Percentiles rank a stretch among this genome's conserved stretches.
Evolutionary conservation across 371 early-diverging fungal species (phyloP).

Genomic region (Lichtheimia ramosa): DNA sequence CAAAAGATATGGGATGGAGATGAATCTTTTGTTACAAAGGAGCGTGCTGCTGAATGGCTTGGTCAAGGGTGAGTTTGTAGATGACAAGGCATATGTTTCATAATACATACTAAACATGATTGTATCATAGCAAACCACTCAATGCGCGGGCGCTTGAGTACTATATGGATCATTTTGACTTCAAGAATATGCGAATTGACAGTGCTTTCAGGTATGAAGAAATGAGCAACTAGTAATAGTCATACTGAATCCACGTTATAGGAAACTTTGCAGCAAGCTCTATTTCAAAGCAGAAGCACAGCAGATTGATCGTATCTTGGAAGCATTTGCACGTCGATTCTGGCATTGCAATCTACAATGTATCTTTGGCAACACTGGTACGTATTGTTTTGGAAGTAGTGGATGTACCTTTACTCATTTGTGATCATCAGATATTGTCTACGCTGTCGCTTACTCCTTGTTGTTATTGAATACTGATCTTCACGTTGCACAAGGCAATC

Average conservation of each 20-base stretch:
- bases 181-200: conserved; percentile 68
- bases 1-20: conserved; percentile 38
- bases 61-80: conserved; percentile 31
- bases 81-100: too few relatives aligned
- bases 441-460: conserved; percentile 84
- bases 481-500: conserved; percentile 75
- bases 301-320: conserved; percentile 82
- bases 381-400: not conserved
- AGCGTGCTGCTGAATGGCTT: conserved; percentile 46
- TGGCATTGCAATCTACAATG: conserved; percentile 72
- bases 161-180: conserved; percentile 80
- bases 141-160: conserved; percentile 56
- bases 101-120: too few relatives aligned
- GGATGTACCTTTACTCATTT: not conserved
- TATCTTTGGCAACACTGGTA: conserved; percentile 54
- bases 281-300: conserved; percentile 91
- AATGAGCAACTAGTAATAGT: not conserved
- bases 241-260: conserved; percentile 22
- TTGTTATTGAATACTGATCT: conserved; percentile 92
- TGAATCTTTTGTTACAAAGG: conserved; percentile 32
- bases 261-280: conserved; percentile 80
- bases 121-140: conserved; percentile 37
- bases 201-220: conserved; percentile 64
- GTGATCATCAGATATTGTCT: conserved; percentile 64
- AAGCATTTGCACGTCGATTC: conserved; percentile 72